A percentile compares a stretch with the other conserved stretches of the same genome.
phyloP scores from a whole-genome alignment of 345 rosid genomes.

The Syzygium aromaticum region DNA sequence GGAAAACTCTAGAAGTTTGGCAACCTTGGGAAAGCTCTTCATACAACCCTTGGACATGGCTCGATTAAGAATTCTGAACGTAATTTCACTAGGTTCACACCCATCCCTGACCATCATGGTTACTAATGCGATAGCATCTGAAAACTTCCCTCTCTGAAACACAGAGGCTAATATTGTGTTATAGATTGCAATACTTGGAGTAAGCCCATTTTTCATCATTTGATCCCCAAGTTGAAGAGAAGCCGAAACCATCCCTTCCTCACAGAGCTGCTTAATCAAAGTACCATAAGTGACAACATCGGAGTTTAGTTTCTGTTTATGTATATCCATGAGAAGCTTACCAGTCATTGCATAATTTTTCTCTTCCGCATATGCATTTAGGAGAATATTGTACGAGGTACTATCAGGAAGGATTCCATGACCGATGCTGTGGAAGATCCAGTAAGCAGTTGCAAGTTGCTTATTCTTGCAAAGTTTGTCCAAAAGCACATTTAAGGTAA shows the following conservation, averaged over 20 bases:
- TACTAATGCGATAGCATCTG: slow-evolving; percentile 8
- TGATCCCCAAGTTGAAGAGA: slow-evolving; percentile 10
- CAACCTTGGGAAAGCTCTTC: slow-evolving; percentile 13
- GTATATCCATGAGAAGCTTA: slow-evolving; percentile 13
- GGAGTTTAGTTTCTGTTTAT: slow-evolving; percentile 6
- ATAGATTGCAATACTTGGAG: slow-evolving; percentile 16
- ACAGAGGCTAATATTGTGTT: slow-evolving; percentile 11
- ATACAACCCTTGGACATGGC: slow-evolving; percentile 8
- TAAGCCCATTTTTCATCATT: slow-evolving; percentile 11
- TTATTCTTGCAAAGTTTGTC: slow-evolving; percentile 25
- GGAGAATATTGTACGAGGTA: slow-evolving; percentile 18
- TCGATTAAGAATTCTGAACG: slow-evolving; percentile 5
- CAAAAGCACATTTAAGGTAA: slow-evolving; percentile 14
- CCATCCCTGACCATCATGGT: slow-evolving; percentile 10
- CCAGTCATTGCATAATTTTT: slow-evolving; percentile 1
- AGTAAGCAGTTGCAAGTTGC: slow-evolving; percentile 11
- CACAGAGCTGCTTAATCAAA: slow-evolving; percentile 10
- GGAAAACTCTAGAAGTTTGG: slow-evolving; percentile 5
- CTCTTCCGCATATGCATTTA: slow-evolving; percentile 10
- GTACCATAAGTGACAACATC: slow-evolving; percentile 12
- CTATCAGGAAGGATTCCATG: slow-evolving; percentile 3
- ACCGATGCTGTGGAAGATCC: neutral
- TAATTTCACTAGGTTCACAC: slow-evolving; percentile 10
- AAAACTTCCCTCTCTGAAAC: slow-evolving; percentile 7
- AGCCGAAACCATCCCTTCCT: slow-evolving; percentile 9